Base-by-base conservation (phyloP, 2,329 filamentous ascomycete genomes). In the Sporothrix curviconia region DNA sequence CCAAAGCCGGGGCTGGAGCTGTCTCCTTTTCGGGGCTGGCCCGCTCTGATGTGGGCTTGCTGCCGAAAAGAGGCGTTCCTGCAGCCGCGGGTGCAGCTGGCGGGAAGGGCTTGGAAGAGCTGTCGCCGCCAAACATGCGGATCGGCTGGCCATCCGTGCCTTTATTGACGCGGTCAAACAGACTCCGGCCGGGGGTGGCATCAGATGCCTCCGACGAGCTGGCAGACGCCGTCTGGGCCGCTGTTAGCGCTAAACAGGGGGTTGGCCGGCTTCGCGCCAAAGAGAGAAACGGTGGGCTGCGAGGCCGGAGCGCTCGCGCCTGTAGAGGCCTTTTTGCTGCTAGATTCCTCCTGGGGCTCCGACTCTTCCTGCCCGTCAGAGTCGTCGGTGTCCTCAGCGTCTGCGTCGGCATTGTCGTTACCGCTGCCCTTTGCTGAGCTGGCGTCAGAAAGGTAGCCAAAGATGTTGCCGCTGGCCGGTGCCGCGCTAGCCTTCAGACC, bases 381-480 rank as follows among this genome's bases (percentile, higher is more conserved):
- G 15, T 79, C 76, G 11, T 72, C 69, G 3, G 63, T 63, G 36
- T 65, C 66, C 42, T 67, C 68, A 7, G 60, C 63, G 12, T 73
- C 74, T 17, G 69, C 72, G 59, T 76, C 71, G 3, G 67, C 74
- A 40, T 74, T 70, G 58, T 75, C 74, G 36, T 74, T 72, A 1
- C 76, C 77, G 61, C 80, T 83, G 52, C 76, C 80, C 67, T 79
- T 80, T 40, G 76, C 72, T 14, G 78, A 80, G 62, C 79, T 81
- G 32, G 71, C 73, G 64, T 82, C 80, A 1, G 81, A 84, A 7
- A 85, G 73, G 62, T 84, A 79, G 24, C 76, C 77, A 64, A 86
- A 86, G 51, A 84, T 83, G 64, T 85, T 83, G 65, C 85, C 83
- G 65, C 83, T 84, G 46, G 30, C 54, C 25, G 36, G 63, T n/a